A percentile compares a stretch with the other conserved stretches of the same genome.
Conservation (phyloP, 2,329 filamentous ascomycete species). For the Plenodomus biglobosus region DNA sequence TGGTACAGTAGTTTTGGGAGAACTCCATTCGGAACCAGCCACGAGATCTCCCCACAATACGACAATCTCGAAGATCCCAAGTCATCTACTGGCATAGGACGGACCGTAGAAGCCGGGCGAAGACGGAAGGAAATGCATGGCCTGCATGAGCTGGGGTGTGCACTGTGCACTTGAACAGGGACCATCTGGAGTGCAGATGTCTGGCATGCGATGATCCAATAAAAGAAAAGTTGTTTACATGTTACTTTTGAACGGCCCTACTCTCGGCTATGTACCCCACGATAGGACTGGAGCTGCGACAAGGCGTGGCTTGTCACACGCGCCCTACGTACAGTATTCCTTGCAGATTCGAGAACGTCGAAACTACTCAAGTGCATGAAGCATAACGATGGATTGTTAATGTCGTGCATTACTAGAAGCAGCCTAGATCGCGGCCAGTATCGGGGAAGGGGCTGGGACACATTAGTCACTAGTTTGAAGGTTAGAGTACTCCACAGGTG, state of each 20-base stretch:
- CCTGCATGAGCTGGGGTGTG: neutral
- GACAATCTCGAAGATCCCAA: neutral
- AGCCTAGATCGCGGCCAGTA: constrained; percentile 14
- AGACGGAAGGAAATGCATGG: neutral
- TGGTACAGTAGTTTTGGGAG: no score
- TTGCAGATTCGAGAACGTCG: no score
- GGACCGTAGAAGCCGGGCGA: neutral
- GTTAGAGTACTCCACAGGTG: neutral
- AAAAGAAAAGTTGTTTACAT: neutral
- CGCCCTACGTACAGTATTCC: no score
- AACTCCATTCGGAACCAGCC: neutral
- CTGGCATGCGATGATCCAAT: neutral
- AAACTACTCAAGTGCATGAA: neutral
- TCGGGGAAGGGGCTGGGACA: constrained; percentile 7
- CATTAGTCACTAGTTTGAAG: neutral
- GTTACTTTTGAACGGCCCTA: neutral
- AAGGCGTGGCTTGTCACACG: neutral
- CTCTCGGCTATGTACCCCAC: neutral
- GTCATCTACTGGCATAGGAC: neutral
- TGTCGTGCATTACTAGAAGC: constrained; percentile 19
- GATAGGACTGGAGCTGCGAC: neutral
- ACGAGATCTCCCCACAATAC: neutral
- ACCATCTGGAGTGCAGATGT: neutral
- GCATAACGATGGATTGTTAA: neutral
- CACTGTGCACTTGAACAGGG: neutral